A percentile compares a stretch with the other conserved stretches of the same genome.
phyloP scores from a whole-genome alignment of 257 asterid species.

The Ehretia macrophylla region DNA sequence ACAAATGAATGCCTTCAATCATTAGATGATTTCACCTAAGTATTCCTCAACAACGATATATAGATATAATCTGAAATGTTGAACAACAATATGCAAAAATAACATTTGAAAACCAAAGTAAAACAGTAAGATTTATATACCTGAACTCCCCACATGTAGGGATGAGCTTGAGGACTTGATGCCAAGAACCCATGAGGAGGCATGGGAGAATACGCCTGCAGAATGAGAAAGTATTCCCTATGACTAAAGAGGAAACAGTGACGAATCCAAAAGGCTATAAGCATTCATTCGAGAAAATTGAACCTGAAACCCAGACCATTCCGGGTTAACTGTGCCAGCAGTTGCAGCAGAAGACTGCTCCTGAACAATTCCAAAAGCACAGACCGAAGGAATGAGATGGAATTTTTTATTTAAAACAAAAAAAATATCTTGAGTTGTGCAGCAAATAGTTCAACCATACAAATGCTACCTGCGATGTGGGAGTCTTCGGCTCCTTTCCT shows the following conservation, averaged over 20 bases:
- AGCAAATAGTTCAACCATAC: no score
- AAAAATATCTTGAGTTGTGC: no score
- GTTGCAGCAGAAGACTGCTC: constrained; percentile 63
- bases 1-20: no score
- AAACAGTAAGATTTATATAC: constrained; percentile 27
- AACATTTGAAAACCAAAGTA: neutral
- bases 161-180: constrained; percentile 84
- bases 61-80: neutral
- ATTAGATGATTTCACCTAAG: no score
- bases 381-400: neutral
- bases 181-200: constrained; percentile 89
- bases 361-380: constrained; percentile 27
- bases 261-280: neutral
- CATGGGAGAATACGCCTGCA: constrained; percentile 81
- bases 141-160: constrained; percentile 99
- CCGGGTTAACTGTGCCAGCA: constrained; percentile 64
- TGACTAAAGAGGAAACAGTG: neutral
- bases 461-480: constrained; percentile 51
- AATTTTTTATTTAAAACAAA: no score
- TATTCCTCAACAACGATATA: no score
- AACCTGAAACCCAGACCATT: constrained; percentile 98
- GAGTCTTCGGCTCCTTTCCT: constrained; percentile 67
- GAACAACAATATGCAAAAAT: no score
- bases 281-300: constrained; percentile 12
- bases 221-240: constrained; percentile 9